Evolutionary conservation across 2,329 filamentous ascomycete genomes (phyloP), one percentile per base, ranked within the genome.

Genomic region (Penicillium sp.): DNA sequence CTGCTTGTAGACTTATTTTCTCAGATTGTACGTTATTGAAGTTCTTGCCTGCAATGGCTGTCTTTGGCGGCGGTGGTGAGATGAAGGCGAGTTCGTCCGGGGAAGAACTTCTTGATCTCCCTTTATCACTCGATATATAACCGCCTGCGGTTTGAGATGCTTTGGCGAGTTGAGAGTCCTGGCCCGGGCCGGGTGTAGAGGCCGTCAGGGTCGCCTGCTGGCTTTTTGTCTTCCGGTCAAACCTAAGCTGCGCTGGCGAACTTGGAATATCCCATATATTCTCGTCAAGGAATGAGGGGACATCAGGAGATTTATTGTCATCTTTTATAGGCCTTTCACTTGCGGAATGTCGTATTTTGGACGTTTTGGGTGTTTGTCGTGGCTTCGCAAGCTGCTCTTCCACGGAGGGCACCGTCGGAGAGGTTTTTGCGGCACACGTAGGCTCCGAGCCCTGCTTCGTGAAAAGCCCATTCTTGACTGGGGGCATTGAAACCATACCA

Each of bases 51-150:
- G 49, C 47, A 12, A 38, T 20, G 47, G 54, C 25, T 35, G 8
- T 25, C 50, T 56, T 69, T 22, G 60, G 61, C 34, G 65, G 54
- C 1, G 69, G 59, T 52, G 67, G 63, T 34, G 67, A 31, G 14
- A 74, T 69, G 34, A 74, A 65, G 35, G 72, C 72, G 42, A 78
- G 54, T 52, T 76, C 76, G 56, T 78, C 76, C 2, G 75, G 75
- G 0, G 76, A 77, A 17, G 75, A 73, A 34, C 62, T 68, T 35
- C 62, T 52, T 11, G 63, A 61, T 41, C 51, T 59, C 25, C 45
- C 37, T 4, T 22, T 25, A 22, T 53, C 54, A 52, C 14, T 41
- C 22, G 28, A 20, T 6, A 17, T 10, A 34, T 54, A 38, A 12
- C 15, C 17, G 11, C 31, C 22, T 14, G 48, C 34, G 2, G 5